These are phyloP conservation scores for Termitomyces bulborhizus DNA, from an alignment of 768 basidiomycete genomes.

Conservation along the genomic window DNA sequence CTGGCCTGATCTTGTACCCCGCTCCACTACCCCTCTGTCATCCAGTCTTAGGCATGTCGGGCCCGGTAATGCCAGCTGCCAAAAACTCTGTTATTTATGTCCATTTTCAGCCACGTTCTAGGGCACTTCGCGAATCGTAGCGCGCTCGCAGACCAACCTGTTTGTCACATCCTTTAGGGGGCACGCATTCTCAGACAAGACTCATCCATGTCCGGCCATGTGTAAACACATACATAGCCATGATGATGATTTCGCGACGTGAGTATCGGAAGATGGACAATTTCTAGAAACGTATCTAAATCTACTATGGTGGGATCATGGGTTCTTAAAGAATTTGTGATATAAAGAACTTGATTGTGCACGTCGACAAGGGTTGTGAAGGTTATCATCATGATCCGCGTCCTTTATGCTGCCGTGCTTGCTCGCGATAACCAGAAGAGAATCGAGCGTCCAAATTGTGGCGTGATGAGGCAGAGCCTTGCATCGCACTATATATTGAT, in stretches of 20 bases:
- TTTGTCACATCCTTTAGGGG: neutral
- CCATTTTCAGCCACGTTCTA: neutral
- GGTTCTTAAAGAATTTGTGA: conserved; percentile 4
- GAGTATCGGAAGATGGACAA: conserved; percentile 4
- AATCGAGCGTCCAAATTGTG: neutral
- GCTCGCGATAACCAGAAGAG: neutral
- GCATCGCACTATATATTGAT: neutral
- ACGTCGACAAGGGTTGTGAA: conserved; percentile 1
- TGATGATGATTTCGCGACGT: conserved; percentile 8
- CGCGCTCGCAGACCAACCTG: neutral
- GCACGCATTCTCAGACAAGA: conserved; percentile 4
- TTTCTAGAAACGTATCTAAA: conserved; percentile 12
- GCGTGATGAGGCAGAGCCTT: conserved; percentile 1
- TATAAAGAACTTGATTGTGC: neutral
- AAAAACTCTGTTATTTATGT: neutral
- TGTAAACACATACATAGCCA: conserved; percentile 4
- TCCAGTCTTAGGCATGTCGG: neutral
- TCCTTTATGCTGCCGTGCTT: neutral
- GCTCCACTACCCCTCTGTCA: neutral
- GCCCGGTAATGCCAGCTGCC: neutral
- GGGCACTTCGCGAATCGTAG: neutral
- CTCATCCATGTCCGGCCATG: conserved; percentile 1
- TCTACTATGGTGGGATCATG: conserved; percentile 4
- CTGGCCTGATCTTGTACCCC: neutral
- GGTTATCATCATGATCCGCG: conserved; percentile 1